phyloP scores from a whole-genome alignment of 2,329 filamentous ascomycete genomes.

The Cadophora luteo-olivacea region DNA sequence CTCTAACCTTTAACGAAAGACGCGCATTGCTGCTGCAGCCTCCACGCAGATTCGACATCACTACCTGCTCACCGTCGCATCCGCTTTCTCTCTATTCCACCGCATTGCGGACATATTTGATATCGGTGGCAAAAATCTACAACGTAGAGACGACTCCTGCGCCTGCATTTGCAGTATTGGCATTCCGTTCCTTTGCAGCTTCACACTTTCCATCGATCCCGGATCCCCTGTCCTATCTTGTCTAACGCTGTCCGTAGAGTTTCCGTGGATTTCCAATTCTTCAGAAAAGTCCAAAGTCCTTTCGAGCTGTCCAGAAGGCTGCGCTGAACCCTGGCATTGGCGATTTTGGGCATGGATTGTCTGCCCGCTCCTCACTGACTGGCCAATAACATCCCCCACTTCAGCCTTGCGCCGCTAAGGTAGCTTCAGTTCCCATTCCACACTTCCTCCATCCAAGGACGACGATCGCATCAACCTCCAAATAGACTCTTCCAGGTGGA shows the following conservation, averaged over 20 bases:
- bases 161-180: neutral
- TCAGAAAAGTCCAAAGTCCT: neutral
- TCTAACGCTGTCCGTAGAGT: neutral
- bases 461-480: neutral
- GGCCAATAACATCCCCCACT: conserved; percentile 14
- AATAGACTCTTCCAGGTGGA: neutral
- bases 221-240: neutral
- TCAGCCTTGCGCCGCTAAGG: conserved; percentile 15
- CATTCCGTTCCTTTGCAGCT: neutral
- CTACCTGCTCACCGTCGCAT: neutral
- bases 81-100: neutral
- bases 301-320: neutral
- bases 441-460: neutral
- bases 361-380: conserved; percentile 2
- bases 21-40: conserved; percentile 17
- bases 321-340: neutral
- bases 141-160: conserved; percentile 8
- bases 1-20: neutral
- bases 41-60: neutral
- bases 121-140: conserved; percentile 4
- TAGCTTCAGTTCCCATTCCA: neutral
- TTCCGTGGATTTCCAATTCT: conserved; percentile 1
- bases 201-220: neutral
- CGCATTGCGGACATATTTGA: neutral
- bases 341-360: neutral